Base-by-base conservation (phyloP, 208 protist genomes). In the Trypanosoma caninum region DNA sequence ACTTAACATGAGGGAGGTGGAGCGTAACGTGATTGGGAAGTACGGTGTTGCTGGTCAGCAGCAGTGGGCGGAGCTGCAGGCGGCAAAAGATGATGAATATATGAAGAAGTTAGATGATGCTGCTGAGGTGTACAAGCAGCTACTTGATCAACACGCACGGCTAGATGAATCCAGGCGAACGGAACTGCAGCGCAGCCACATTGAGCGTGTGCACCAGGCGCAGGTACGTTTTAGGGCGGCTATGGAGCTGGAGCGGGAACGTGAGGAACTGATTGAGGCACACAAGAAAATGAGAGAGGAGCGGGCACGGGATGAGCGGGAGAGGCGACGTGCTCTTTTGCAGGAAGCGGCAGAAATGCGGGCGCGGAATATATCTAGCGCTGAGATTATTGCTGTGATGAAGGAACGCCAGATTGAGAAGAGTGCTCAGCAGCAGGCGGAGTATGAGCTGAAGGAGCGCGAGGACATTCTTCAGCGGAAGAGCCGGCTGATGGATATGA, bases 11-110 rank as follows among this genome's bases (percentile, higher is more conserved):
- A 56, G 72, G 13, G 78, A 88, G 22, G 65, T 95, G 13, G 89
- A 95, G 71, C 67, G 68, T 16, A 52, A 78, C 22, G 85, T 95
- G 35, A 87, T 82, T 64, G 68, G 22, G 10, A 75, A 80, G 35
- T 95, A 81, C 55, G 89, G 85, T 31, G 59, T 89, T 9, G 89
- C 89, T 2, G 89, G 89, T 6, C 62, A 83, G 58, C 80, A 92
- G 62, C 89, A 95, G 72, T 95, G 89, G 86, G 71, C 74, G 9
- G 79, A 87, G 69, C 76, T 95, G 63, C 89, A 95, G 74, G 71
- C 69, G 20, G 85, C 75, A 9, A 95, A 95, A 66, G 89, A 95
- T 53, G 78, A 73, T 23, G 63, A 66, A 13, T 95, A 95, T 68
- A 68, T 76, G 18, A 47, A 71, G 51, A 95, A 95, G 66, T 59